Evolutionary conservation across 2,329 filamentous ascomycete species (phyloP).

Genomic region (Venturia effusa): DNA sequence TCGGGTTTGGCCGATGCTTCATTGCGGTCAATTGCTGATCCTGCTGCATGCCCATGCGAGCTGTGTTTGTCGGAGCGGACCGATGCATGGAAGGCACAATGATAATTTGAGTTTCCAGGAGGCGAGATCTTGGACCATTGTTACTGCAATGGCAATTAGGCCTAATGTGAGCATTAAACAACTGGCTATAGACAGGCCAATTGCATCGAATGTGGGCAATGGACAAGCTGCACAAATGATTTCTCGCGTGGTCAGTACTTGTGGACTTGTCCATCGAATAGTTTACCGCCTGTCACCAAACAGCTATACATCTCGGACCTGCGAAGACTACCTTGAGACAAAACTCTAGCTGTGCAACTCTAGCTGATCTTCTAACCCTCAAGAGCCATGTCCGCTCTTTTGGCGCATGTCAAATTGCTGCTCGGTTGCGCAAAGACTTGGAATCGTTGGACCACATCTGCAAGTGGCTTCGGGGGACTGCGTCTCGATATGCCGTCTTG

Average conservation of each 20-base stretch:
- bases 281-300: conserved; percentile 4
- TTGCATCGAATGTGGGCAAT: background rate
- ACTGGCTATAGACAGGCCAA: background rate
- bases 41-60: background rate
- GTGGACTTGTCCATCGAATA: background rate
- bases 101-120: conserved; percentile 2
- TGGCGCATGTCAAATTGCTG: conserved; percentile 5
- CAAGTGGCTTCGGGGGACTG: background rate
- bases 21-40: conserved; percentile 3
- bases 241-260: background rate
- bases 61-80: background rate
- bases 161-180: background rate
- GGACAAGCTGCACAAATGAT: background rate
- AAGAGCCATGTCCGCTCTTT: background rate
- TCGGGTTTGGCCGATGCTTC: background rate
- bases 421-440: conserved; percentile 1
- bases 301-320: background rate
- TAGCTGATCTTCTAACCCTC: background rate
- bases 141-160: background rate
- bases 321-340: conserved; percentile 1
- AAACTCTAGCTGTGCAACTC: background rate
- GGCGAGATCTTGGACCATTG: background rate
- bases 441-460: background rate
- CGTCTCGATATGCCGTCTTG: background rate
- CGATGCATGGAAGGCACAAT: background rate